phyloP scores from a whole-genome alignment of 805 yeast species.

The Lipomyces yamanashiensis region DNA sequence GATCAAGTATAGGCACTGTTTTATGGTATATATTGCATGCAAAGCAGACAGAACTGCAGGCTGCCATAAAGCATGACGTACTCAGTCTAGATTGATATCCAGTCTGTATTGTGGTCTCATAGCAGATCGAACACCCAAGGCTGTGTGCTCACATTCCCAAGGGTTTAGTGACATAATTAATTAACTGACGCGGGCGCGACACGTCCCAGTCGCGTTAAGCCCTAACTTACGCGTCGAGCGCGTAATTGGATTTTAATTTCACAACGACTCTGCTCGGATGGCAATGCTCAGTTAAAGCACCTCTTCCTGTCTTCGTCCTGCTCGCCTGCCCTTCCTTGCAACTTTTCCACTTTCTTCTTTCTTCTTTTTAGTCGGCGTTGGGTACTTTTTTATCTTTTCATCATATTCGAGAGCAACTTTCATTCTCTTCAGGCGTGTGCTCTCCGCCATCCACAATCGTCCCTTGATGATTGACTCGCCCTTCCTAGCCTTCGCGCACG shows the following conservation, averaged over 20 bases:
- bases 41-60: too few species aligned
- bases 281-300: not conserved
- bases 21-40: not conserved
- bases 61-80: too few species aligned
- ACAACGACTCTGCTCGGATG: not conserved
- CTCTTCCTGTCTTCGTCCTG: not conserved
- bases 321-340: not conserved
- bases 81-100: too few species aligned
- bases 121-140: too few species aligned
- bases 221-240: constrained; percentile 4
- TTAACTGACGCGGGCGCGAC: constrained; percentile 14
- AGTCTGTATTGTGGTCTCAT: too few species aligned
- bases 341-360: not conserved
- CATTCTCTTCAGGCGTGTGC: not conserved
- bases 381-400: not conserved
- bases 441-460: not conserved
- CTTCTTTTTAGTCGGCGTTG: not conserved
- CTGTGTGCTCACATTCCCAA: not conserved
- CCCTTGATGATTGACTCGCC: not conserved
- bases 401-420: not conserved
- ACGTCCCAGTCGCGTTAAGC: constrained; percentile 11
- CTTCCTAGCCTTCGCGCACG: not conserved
- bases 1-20: not conserved
- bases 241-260: not conserved
- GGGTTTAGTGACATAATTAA: not conserved